phyloP scores from a whole-genome alignment of 225 moss, liverwort and hornwort species.

The Pseudisothecium myosuroides region DNA sequence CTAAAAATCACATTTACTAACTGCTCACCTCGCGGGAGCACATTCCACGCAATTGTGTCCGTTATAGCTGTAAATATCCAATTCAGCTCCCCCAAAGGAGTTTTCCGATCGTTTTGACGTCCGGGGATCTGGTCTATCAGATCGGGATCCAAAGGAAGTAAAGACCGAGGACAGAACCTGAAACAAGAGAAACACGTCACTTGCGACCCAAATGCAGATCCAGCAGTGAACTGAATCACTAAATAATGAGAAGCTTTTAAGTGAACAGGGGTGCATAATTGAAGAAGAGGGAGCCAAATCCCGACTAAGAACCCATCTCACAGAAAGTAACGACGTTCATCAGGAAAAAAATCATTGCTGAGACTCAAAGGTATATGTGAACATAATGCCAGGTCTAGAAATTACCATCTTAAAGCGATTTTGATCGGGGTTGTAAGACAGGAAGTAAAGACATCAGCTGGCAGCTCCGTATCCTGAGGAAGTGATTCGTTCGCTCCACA shows the following conservation, averaged over 20 bases:
- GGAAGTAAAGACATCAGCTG: slow-evolving; percentile 88
- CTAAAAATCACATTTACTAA: neutral
- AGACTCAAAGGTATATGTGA: neutral
- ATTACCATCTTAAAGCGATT: slow-evolving; percentile 91
- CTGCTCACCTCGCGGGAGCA: slow-evolving; percentile 76
- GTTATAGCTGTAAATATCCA: slow-evolving; percentile 99
- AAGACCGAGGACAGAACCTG: slow-evolving; percentile 91
- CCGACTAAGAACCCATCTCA: neutral
- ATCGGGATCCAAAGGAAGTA: slow-evolving; percentile 67
- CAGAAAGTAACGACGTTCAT: neutral
- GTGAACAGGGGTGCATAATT: neutral
- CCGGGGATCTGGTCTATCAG: slow-evolving; percentile 93
- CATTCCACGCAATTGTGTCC: slow-evolving; percentile 99
- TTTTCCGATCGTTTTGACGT: slow-evolving; percentile 91
- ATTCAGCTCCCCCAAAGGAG: slow-evolving; percentile 86
- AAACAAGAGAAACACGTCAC: neutral
- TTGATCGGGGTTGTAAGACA: slow-evolving; percentile 96
- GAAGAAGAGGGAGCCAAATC: neutral
- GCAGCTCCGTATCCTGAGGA: slow-evolving; percentile 83
- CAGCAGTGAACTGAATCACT: neutral
- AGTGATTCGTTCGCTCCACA: slow-evolving; percentile 86
- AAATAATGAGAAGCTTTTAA: neutral
- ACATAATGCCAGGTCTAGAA: neutral
- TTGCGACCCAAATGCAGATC: neutral
- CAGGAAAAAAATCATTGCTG: neutral